Percentiles rank a stretch among this genome's conserved stretches.
These are phyloP conservation scores for Leccinum rimulosum DNA, from an alignment of 768 basidiomycete species.

Conservation along the genomic window DNA sequence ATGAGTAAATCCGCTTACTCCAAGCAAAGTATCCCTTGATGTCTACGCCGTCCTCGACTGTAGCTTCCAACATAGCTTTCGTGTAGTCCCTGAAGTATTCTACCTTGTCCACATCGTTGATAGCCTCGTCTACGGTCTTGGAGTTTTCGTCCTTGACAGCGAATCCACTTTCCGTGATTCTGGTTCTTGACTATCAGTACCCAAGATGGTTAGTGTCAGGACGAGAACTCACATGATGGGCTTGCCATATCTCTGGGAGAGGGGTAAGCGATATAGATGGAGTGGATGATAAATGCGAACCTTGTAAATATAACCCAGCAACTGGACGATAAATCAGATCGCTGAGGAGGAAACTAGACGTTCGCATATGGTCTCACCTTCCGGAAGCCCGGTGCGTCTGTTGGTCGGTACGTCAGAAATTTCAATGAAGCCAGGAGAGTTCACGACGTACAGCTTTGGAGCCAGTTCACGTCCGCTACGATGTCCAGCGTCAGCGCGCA, in stretches of 20 bases:
- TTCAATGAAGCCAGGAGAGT: not conserved
- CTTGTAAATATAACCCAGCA: conserved; percentile 72
- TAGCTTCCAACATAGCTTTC: conserved; percentile 51
- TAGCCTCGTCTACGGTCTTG: conserved; percentile 52
- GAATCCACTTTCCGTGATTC: conserved; percentile 76
- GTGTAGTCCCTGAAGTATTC: conserved; percentile 67
- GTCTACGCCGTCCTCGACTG: conserved; percentile 66
- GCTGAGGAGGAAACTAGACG: not conserved
- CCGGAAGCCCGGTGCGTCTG: conserved; percentile 70
- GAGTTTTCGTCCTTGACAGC: conserved; percentile 64
- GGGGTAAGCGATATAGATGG: not conserved
- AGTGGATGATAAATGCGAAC: conserved; percentile 31
- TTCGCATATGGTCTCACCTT: conserved; percentile 34
- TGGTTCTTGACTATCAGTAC: conserved; percentile 21
- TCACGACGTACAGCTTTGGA: conserved; percentile 58
- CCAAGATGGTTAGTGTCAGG: not conserved
- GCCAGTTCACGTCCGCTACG: conserved; percentile 64
- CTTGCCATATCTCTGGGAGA: conserved; percentile 41
- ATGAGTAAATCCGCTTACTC: conserved; percentile 44
- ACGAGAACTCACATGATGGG: conserved; percentile 53
- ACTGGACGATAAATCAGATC: conserved; percentile 26
- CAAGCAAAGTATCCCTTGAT: conserved; percentile 68
- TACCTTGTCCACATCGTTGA: conserved; percentile 60
- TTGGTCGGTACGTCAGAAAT: not conserved
- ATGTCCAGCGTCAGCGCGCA: not conserved